Conservation (phyloP, 345 rosid genomes). For the Cardamine resedifolia region DNA sequence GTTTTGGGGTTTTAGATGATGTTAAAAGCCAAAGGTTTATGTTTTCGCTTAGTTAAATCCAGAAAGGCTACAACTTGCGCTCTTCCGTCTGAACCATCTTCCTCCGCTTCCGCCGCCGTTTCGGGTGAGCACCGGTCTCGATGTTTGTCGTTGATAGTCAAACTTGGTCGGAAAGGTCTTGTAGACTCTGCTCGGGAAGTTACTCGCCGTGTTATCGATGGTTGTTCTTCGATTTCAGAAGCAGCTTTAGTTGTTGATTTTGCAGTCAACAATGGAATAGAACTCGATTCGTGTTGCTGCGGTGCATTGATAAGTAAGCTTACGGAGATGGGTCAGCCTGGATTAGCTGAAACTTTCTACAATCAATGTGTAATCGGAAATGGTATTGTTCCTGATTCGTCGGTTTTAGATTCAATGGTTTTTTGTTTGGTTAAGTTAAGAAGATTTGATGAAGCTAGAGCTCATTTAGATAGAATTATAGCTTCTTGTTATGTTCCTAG, state of each 20-base stretch:
- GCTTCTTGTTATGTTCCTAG: slow-evolving; percentile 38
- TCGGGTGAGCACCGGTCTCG: slow-evolving; percentile 41
- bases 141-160: slow-evolving; percentile 47
- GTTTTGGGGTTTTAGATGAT: slow-evolving; percentile 27
- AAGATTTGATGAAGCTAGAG: slow-evolving; percentile 53
- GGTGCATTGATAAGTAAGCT: slow-evolving; percentile 46
- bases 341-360: slow-evolving; percentile 46
- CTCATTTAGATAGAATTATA: slow-evolving; percentile 48
- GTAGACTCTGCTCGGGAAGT: slow-evolving; percentile 47
- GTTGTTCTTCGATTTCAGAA: slow-evolving; percentile 42
- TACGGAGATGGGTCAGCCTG: slow-evolving; percentile 45
- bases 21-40: slow-evolving; percentile 33
- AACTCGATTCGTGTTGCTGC: slow-evolving; percentile 41
- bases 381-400: slow-evolving; percentile 46
- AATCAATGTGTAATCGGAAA: slow-evolving; percentile 36
- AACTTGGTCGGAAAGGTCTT: slow-evolving; percentile 47
- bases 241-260: slow-evolving; percentile 45
- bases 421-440: slow-evolving; percentile 54
- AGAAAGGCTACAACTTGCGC: slow-evolving; percentile 43
- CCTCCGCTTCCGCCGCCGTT: slow-evolving; percentile 14
- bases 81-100: slow-evolving; percentile 33
- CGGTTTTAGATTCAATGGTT: slow-evolving; percentile 50
- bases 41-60: slow-evolving; percentile 32
- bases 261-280: slow-evolving; percentile 43
- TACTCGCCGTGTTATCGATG: slow-evolving; percentile 41